A percentile compares a stretch with the other conserved stretches of the same genome.
Evolutionary conservation across 257 asterid species (phyloP).

Genomic region (Jasminum sambac): DNA sequence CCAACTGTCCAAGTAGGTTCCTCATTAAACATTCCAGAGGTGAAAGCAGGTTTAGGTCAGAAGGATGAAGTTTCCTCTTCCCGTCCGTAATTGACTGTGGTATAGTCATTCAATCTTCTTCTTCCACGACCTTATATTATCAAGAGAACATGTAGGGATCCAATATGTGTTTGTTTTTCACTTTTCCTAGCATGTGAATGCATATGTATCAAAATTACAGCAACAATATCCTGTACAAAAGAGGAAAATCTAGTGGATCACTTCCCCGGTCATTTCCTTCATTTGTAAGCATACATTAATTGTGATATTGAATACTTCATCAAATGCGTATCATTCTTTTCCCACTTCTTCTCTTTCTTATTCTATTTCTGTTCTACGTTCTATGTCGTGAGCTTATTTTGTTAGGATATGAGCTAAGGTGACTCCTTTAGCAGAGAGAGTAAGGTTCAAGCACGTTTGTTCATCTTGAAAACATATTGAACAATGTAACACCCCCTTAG

Average conservation of each 20-base stretch:
- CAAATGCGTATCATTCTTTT: too few relatives aligned
- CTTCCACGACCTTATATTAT: not conserved
- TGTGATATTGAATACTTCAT: too few relatives aligned
- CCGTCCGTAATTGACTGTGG: conserved; percentile 24
- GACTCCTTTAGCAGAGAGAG: not conserved
- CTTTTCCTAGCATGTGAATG: not conserved
- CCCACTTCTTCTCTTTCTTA: too few relatives aligned
- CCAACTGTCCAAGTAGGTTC: conserved; percentile 46
- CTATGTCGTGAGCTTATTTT: not conserved
- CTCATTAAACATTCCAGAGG: conserved; percentile 30
- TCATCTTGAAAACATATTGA: not conserved
- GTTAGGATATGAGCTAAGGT: not conserved
- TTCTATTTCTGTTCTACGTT: too few relatives aligned
- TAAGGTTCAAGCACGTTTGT: not conserved
- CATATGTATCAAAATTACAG: not conserved
- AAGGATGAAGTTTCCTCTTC: conserved; percentile 53
- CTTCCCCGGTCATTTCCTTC: conserved; percentile 14
- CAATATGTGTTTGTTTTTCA: conserved; percentile 14
- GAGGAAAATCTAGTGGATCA: conserved; percentile 5
- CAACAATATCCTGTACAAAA: not conserved
- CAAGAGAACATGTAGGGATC: not conserved
- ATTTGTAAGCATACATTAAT: too few relatives aligned
- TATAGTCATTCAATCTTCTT: not conserved
- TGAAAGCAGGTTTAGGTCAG: conserved; percentile 36
- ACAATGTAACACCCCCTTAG: not conserved